These are phyloP conservation scores for Xylariales sp. DNA, from an alignment of 2,329 filamentous ascomycete species.

Conservation along the genomic window DNA sequence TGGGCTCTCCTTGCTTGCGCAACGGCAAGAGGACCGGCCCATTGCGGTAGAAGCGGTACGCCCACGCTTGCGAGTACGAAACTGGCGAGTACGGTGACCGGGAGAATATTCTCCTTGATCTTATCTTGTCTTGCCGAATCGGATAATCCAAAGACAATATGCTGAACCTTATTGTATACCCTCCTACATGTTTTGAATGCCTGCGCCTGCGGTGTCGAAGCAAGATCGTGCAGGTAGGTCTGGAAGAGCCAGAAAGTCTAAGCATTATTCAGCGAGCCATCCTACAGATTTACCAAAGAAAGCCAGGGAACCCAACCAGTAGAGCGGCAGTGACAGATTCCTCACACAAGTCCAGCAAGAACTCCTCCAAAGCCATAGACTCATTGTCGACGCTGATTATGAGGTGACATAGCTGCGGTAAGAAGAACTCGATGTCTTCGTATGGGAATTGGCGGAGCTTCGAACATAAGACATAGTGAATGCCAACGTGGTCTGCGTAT, in stretches of 20 bases:
- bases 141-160: conserved; percentile 76
- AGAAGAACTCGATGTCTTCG: conserved; percentile 89
- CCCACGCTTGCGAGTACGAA: conserved; percentile 74
- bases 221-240: conserved; percentile 79
- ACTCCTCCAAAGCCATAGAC: conserved; percentile 87
- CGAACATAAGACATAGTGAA: conserved; percentile 83
- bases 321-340: conserved; percentile 81
- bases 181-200: conserved; percentile 78
- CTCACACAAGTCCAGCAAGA: conserved; percentile 79
- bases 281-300: conserved; percentile 8
- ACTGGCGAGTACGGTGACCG: conserved; percentile 75
- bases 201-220: conserved; percentile 67
- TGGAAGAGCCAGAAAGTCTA: conserved; percentile 91
- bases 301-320: conserved; percentile 52
- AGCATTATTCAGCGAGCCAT: conserved; percentile 19
- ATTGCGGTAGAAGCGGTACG: conserved; percentile 68
- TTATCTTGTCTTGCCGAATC: conserved; percentile 66
- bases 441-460: conserved; percentile 87
- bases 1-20: conserved; percentile 76
- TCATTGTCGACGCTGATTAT: conserved; percentile 86
- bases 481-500: conserved; percentile 85
- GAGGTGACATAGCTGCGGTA: conserved; percentile 82
- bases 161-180: conserved; percentile 84
- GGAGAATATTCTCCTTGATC: conserved; percentile 76
- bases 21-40: conserved; percentile 75